Conservation (phyloP, 2,329 filamentous ascomycete genomes). For the Alternaria ethzedia region DNA sequence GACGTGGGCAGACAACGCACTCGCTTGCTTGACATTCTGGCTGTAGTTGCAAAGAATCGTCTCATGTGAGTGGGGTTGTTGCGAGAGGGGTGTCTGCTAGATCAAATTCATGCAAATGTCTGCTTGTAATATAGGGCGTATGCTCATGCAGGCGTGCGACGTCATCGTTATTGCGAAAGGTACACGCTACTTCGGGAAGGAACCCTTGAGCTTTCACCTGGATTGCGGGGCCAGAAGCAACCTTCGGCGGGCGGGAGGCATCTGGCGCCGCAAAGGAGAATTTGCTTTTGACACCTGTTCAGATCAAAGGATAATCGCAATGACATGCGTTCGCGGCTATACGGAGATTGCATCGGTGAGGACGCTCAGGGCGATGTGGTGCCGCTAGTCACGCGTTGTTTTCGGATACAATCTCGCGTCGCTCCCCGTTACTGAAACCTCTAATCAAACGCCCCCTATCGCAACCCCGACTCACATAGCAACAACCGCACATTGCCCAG, state of each 20-base stretch:
- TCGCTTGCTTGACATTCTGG: conserved; percentile 45
- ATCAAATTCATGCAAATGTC: background rate
- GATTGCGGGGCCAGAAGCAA: conserved; percentile 18
- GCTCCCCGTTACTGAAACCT: conserved; percentile 27
- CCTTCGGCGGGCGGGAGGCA: background rate
- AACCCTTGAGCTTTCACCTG: conserved; percentile 5
- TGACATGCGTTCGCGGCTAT: conserved; percentile 7
- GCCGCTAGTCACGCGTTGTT: conserved; percentile 37
- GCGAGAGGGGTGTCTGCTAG: background rate
- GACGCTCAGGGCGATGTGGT: conserved; percentile 11
- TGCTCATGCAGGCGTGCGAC: conserved; percentile 5
- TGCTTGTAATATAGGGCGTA: background rate
- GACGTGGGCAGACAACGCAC: conserved; percentile 25
- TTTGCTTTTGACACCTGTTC: conserved; percentile 7
- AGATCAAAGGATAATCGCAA: background rate
- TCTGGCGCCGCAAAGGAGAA: background rate
- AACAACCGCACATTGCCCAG: conserved; percentile 33
- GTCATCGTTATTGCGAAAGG: conserved; percentile 12
- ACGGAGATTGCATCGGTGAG: conserved; percentile 13
- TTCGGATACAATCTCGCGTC: conserved; percentile 33
- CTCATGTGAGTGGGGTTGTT: conserved; percentile 17
- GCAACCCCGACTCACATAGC: conserved; percentile 18
- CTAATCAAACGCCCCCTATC: conserved; percentile 37
- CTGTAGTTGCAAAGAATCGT: conserved; percentile 35
- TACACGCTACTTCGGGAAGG: conserved; percentile 8